Evolutionary conservation across 345 rosid genomes (phyloP), one percentile per base, ranked within the genome.

Genomic region (Physaria fendleri): DNA sequence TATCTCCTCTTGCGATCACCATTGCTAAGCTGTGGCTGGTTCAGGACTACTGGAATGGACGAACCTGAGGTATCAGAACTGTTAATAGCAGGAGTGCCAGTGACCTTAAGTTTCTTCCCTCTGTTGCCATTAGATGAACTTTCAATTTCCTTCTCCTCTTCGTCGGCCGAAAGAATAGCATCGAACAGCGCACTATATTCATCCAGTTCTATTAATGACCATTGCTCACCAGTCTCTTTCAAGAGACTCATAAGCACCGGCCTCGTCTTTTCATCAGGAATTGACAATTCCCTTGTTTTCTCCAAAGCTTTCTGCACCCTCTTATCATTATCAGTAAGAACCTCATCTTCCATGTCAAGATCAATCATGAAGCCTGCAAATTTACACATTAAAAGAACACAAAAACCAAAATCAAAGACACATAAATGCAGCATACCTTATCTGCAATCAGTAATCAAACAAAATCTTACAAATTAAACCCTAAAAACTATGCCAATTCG

Each of bases 121-220:
- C 29, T 51, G 11, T 24, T 46, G 15, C 57, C 43, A 46, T 55
- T 64, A 53, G 66, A 64, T 29, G 76, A 71, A 60, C 33, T 64
- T 24, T 47, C 53, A 2, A 1, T 23, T n/a, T 17, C 59, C 41
- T 61, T 81, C 33, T 66, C 78, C 41, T 53, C 68, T 28, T 77
- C 85, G 27, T 76, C 71, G n/a, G 4, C 16, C 55, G 81, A 80
- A 53, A 77, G 84, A 54, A 78, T 81, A 22, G 81, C 74, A 47
- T 90, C 90, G 39, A 77, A 16, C 3, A 90, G 68, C 28, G 78
- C 74, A 18, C 66, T 72, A 34, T 80, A 87, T 40, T 80, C 70
- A 44, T 90, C 88, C 24, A 77, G 64, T 77, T 75, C 87, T 0
- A 90, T 74, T 3, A 3, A 64, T 3, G 77, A 85, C 97, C 97